phyloP scores from a whole-genome alignment of 441 rosid genomes.

The Capsella rubella region DNA sequence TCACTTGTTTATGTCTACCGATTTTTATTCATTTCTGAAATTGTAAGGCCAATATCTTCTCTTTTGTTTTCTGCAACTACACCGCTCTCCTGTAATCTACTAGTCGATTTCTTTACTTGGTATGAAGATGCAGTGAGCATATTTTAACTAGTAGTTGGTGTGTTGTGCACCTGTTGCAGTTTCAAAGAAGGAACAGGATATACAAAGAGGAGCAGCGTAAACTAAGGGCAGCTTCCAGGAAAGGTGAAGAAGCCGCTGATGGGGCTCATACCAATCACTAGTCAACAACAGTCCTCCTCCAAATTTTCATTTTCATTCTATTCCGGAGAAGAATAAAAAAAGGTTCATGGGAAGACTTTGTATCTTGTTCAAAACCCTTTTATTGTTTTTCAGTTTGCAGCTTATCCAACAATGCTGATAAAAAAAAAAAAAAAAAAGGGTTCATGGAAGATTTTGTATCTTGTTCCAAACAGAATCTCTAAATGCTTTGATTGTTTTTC shows the following conservation, averaged over 20 bases:
- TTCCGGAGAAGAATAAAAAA: conserved; percentile 45
- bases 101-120: conserved; percentile 11
- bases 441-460: conserved; percentile 37
- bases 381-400: conserved; percentile 31
- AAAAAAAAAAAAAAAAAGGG: conserved; percentile 41
- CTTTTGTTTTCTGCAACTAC: background rate
- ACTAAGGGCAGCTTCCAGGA: conserved; percentile 78
- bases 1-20: too few relatives aligned
- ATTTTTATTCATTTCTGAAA: background rate
- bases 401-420: conserved; percentile 30
- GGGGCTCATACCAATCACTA: conserved; percentile 56
- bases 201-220: conserved; percentile 98
- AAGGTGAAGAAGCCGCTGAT: conserved; percentile 55
- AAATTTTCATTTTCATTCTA: conserved; percentile 34
- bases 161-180: conserved; percentile 54
- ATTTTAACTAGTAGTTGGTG: background rate
- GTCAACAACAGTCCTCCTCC: background rate
- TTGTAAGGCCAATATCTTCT: background rate
- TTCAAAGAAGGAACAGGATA: conserved; percentile 86
- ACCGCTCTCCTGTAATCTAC: background rate
- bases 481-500: conserved; percentile 27
- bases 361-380: conserved; percentile 34
- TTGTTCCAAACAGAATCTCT: conserved; percentile 39
- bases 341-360: conserved; percentile 38
- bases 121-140: background rate